Percentiles rank a stretch among this genome's conserved stretches.
Conservation (phyloP, 768 basidiomycete genomes). For the Gelatoporia subvermispora region DNA sequence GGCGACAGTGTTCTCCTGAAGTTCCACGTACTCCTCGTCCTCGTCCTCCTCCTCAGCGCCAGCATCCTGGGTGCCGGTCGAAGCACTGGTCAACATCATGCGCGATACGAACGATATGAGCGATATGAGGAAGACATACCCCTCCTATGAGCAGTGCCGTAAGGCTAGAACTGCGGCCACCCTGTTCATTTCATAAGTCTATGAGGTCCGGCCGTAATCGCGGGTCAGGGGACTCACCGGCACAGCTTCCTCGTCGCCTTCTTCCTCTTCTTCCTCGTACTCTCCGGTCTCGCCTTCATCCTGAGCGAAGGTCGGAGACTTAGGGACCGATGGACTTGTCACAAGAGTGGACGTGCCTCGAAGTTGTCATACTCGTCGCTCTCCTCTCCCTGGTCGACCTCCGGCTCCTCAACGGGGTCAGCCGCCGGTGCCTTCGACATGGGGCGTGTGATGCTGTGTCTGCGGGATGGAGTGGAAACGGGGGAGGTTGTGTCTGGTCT, state of each 20-base stretch:
- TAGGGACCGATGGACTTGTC: not conserved
- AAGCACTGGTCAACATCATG: not conserved
- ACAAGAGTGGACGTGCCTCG: conserved; percentile 1
- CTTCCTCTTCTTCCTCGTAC: conserved; percentile 19
- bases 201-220: not conserved
- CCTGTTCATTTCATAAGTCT: conserved; percentile 5
- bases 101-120: not conserved
- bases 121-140: conserved; percentile 2
- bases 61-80: not conserved
- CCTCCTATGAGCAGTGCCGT: conserved; percentile 24
- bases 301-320: not conserved
- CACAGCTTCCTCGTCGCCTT: conserved; percentile 15
- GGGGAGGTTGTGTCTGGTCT: not conserved
- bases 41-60: conserved; percentile 16
- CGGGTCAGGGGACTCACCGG: conserved; percentile 10
- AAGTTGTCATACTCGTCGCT: conserved; percentile 27
- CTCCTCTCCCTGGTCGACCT: conserved; percentile 20
- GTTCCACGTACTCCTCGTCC: conserved; percentile 15
- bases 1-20: conserved; percentile 16
- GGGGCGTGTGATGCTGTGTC: not conserved
- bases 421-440: conserved; percentile 9
- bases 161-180: conserved; percentile 14
- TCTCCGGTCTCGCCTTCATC: conserved; percentile 21
- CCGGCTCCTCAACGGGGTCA: conserved; percentile 10
- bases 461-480: not conserved